Base-by-base conservation (phyloP, 768 basidiomycete species). In the Boletellus ananas region DNA sequence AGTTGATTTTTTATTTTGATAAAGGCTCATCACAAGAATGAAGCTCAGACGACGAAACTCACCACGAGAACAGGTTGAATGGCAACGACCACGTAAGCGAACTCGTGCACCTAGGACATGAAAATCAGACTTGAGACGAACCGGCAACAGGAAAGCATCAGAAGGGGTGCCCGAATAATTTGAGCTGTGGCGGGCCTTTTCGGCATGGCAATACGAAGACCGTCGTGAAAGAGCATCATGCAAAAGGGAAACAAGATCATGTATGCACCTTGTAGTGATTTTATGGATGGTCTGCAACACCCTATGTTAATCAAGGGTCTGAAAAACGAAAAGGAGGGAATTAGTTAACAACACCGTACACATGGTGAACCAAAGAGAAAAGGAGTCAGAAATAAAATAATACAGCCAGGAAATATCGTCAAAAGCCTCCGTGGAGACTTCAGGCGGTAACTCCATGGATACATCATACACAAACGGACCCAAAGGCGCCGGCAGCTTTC, bases 121-220 rank as follows among this genome's bases (percentile, higher is more conserved):
- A 62, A 48, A 9, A 23, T 23, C n/a, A 12, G 9, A 18, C 13
- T 27, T 3, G 11, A 23, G 11, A 38, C 1, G 4, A 6, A 34
- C 34, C 1, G 2, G n/a, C 9, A 14, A 21, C 53, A 47, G 43
- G 50, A 59, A 58, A 54, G 47, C 4, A 72, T 88, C 85, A 88
- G 86, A 55, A 39, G 72, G 82, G 86, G 81, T 73, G 87, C 86
- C 88, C 88, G 85, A 81, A 68, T 39, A 61, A 55, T 38, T 76
- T 90, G 88, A 90, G 88, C 88, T 90, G 83, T 87, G 84, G 84
- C 88, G 87, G 88, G 88, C 88, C 80, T 65, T 87, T 90, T 90
- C 88, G 88, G 84, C 86, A 89, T 70, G 50, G 58, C 67, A 50
- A 61, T 90, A 90, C 88, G 88, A 87, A 90, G 88, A 90, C 88